These are phyloP conservation scores for Coniferiporia sulphurascens DNA, from an alignment of 1,284 basidiomycete genomes.

Conservation along the genomic window DNA sequence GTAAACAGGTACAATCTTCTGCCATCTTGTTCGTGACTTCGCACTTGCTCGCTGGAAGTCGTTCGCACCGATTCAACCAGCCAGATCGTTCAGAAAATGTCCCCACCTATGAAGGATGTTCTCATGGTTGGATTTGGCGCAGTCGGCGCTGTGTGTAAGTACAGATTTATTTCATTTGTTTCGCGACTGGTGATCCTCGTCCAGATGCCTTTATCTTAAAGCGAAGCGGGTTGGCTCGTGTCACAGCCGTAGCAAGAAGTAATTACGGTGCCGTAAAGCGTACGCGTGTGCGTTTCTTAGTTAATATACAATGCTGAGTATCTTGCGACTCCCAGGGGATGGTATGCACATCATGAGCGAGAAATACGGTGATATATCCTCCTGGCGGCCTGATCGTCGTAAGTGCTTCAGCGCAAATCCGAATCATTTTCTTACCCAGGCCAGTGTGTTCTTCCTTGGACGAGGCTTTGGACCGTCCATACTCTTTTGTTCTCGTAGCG, in stretches of 20 bases:
- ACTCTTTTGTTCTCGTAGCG: conserved; percentile 63
- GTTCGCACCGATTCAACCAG: no score
- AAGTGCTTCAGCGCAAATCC: conserved; percentile 23
- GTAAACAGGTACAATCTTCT: no score
- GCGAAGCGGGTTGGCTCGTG: conserved; percentile 53
- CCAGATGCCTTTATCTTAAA: conserved; percentile 62
- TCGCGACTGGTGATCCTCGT: background rate
- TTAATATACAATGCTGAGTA: background rate
- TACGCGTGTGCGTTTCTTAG: conserved; percentile 26
- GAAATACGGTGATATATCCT: conserved; percentile 53
- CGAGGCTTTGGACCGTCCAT: conserved; percentile 55
- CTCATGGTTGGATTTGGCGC: conserved; percentile 56
- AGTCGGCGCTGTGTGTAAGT: conserved; percentile 49
- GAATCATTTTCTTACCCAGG: conserved; percentile 2
- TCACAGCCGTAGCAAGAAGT: conserved; percentile 71
- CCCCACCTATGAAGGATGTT: conserved; percentile 35
- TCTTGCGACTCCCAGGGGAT: conserved; percentile 29
- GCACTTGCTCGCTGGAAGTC: no score
- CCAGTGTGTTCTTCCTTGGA: conserved; percentile 54
- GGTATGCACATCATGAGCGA: conserved; percentile 55
- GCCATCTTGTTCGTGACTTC: no score
- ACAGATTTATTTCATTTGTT: conserved; percentile 18
- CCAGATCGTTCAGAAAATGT: background rate
- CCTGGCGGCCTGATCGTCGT: conserved; percentile 64
- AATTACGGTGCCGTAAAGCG: conserved; percentile 60